Base-by-base conservation (phyloP, 352 stramenopile species). In the Phytophthora tubulina region DNA sequence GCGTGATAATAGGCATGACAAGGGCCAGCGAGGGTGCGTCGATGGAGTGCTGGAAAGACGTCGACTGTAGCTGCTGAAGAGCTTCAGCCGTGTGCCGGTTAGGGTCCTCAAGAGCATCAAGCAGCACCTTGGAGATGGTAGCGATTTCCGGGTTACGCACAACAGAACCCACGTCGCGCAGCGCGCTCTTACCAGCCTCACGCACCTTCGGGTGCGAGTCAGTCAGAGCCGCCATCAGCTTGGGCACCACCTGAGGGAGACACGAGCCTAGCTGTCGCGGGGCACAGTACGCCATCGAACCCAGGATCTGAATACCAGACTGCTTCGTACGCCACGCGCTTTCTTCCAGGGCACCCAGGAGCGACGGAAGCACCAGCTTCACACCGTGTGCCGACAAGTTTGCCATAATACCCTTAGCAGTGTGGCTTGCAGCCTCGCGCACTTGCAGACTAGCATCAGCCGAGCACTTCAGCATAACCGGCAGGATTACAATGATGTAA, bases 171-270 rank as follows among this genome's bases (percentile, higher is more conserved):
- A 99, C 98, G 69, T 99, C 97, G 7, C 98, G 88, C 32, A 99
- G 80, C 15, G 98, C 97, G 41, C 86, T 89, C 79, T 99, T 97
- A 52, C 97, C 98, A 17, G 96, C 97, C 15, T 97, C 93, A 54
- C 98, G 98, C 4, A 99, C 98, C 75, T 99, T 99, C 4, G 97
- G 97, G 69, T 99, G 98, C 45, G 98, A 99, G 80, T 99, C 98
- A 38, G 93, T 97, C 33, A 99, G 96, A 17, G 97, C 96, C 42
- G 97, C 90, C 11, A 98, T 99, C 32, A 99, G 86, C 75, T 98
- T 99, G 10, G 98, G 98, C 39, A 99, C 98, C 42, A 99, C 97
- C 77, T 99, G 98, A 13, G 98, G 98, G 35, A 99, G 85, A 76
- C 97, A 99, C 17, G 91, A 95, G 13, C 97, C 97, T 27, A 99